Conservation (phyloP, 306 rosid genomes). For the Casuarina glauca region DNA sequence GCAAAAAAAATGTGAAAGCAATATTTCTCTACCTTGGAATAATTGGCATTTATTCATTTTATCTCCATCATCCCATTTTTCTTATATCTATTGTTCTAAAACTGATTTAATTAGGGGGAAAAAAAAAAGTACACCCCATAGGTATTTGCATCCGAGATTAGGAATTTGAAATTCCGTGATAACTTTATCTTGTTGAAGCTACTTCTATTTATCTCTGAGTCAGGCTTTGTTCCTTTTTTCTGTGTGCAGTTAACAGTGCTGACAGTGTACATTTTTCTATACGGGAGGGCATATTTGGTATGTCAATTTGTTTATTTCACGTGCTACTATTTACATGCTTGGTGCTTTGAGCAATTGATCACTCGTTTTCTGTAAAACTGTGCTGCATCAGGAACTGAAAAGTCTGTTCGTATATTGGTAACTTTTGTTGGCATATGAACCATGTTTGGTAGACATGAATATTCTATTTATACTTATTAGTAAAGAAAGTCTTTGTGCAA, state of each 20-base stretch:
- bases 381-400: not conserved
- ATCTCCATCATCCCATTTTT: too few species aligned
- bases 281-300: constrained; percentile 84
- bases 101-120: not conserved
- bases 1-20: not conserved
- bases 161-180: not conserved
- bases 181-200: not conserved
- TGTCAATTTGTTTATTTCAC: constrained; percentile 30
- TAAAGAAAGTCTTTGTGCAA: not conserved
- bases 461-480: not conserved
- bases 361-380: not conserved
- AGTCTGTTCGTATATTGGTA: not conserved
- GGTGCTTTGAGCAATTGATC: not conserved
- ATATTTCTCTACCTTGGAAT: not conserved
- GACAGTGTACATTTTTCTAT: constrained; percentile 79
- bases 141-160: not conserved
- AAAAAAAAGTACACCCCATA: not conserved
- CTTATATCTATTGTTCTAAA: not conserved
- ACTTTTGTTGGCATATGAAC: not conserved
- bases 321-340: not conserved
- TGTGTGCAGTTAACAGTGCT: constrained; percentile 87
- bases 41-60: too few species aligned
- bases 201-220: constrained; percentile 26
- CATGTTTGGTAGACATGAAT: not conserved
- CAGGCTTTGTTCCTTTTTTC: constrained; percentile 14